phyloP scores from a whole-genome alignment of 2,329 filamentous ascomycete species.

The Colletotrichum sp. region DNA sequence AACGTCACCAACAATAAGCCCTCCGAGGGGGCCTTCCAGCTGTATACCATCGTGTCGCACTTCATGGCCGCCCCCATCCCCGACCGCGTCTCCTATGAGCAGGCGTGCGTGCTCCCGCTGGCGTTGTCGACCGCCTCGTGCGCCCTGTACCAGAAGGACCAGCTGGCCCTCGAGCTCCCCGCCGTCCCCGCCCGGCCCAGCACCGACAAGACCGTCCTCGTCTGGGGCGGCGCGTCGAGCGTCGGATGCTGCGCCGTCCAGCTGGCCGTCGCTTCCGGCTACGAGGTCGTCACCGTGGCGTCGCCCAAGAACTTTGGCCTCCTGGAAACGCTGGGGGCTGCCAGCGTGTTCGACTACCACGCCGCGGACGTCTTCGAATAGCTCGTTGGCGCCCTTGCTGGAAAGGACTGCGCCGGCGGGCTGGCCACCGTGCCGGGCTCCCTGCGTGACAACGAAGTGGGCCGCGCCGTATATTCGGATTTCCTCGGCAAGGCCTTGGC shows the following conservation, averaged over 20 bases:
- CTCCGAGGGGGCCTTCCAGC: background rate
- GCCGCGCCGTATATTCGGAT: no score
- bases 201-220: conserved; percentile 25
- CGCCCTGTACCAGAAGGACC: conserved; percentile 24
- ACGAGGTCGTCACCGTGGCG: conserved; percentile 47
- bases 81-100: no score
- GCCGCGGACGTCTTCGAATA: no score
- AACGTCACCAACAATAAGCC: background rate
- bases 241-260: conserved; percentile 52
- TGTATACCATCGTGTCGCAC: conserved; percentile 21
- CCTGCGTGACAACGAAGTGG: no score
- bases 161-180: conserved; percentile 29
- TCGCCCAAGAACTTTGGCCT: conserved; percentile 46
- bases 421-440: no score
- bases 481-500: no score
- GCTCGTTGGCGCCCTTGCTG: no score
- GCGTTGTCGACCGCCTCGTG: no score
- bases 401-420: no score
- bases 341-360: no score
- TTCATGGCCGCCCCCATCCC: conserved; percentile 13
- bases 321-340: no score
- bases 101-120: no score
- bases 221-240: conserved; percentile 54
- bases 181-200: conserved; percentile 24
- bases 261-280: conserved; percentile 46